Evolutionary conservation across 192 early-diverging fungal genomes (phyloP).

Genomic region (Coemansia sp.): DNA sequence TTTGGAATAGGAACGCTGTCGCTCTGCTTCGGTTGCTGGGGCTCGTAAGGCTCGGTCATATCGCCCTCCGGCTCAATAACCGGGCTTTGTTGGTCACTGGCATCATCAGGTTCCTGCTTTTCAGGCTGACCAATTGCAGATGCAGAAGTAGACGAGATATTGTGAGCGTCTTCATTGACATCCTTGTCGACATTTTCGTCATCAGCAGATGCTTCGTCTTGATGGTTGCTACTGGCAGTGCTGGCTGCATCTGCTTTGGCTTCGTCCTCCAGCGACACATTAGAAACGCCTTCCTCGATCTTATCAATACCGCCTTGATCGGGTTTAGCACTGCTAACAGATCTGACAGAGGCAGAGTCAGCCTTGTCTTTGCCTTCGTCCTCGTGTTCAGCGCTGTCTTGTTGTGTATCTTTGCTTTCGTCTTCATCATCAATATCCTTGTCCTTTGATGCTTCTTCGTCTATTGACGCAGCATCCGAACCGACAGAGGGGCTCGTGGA

Average conservation of each 20-base stretch:
- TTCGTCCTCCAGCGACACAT: background rate
- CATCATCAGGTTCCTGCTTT: background rate
- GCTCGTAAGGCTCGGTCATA: background rate
- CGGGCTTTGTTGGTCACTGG: background rate
- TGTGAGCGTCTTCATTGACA: background rate
- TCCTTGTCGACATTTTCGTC: background rate
- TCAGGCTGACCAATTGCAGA: background rate
- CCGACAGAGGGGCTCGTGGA: background rate
- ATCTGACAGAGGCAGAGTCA: background rate
- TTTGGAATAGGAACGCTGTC: slow-evolving; percentile 12
- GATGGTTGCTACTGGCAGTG: background rate
- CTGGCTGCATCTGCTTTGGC: background rate
- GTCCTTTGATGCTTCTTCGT: background rate
- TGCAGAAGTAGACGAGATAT: background rate
- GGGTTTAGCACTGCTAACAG: background rate
- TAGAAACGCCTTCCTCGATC: background rate
- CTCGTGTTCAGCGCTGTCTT: background rate
- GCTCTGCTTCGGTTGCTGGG: slow-evolving; percentile 1
- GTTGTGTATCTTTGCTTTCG: background rate
- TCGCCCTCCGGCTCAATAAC: background rate
- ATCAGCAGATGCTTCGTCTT: no score
- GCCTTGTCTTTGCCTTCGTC: background rate
- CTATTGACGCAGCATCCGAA: background rate
- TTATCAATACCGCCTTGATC: slow-evolving; percentile 17
- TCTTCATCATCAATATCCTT: slow-evolving; percentile 1